These are phyloP conservation scores for Phaeomoniella chlamydospora DNA, from an alignment of 2,329 filamentous ascomycete species.

Conservation along the genomic window DNA sequence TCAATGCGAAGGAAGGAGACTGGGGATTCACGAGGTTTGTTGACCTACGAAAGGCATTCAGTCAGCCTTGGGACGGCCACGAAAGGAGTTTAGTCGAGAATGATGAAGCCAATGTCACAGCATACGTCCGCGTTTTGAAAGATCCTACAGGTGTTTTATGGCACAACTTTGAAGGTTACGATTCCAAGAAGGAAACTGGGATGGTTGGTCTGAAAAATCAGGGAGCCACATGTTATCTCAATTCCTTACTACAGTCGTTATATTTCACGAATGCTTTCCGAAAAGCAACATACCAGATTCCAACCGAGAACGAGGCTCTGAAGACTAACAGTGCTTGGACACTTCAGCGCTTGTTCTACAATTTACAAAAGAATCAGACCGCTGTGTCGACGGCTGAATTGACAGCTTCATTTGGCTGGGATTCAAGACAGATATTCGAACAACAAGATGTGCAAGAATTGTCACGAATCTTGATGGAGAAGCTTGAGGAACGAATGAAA, in stretches of 20 bases:
- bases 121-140: conserved; percentile 33
- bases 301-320: conserved; percentile 71
- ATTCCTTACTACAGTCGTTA: conserved; percentile 69
- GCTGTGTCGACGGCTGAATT: conserved; percentile 87
- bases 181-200: conserved; percentile 98
- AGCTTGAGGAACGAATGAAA: conserved; percentile 96
- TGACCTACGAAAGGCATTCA: conserved; percentile 75
- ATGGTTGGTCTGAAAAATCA: conserved; percentile 96
- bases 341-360: conserved; percentile 85
- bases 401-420: conserved; percentile 95
- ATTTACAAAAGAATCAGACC: conserved; percentile 69
- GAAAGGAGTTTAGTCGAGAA: conserved; percentile 40
- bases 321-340: conserved; percentile 84
- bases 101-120: conserved; percentile 29
- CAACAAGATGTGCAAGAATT: conserved; percentile 98
- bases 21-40: conserved; percentile 98
- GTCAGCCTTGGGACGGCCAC: conserved; percentile 55
- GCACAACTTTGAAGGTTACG: conserved; percentile 48
- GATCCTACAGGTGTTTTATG: conserved; percentile 33
- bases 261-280: conserved; percentile 88
- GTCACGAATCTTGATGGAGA: conserved; percentile 92
- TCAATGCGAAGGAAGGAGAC: conserved; percentile 90
- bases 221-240: conserved; percentile 81
- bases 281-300: conserved; percentile 96
- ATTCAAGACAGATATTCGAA: conserved; percentile 93